phyloP scores from a whole-genome alignment of 2,329 filamentous ascomycete species.

The Lachnellula subtilissima region DNA sequence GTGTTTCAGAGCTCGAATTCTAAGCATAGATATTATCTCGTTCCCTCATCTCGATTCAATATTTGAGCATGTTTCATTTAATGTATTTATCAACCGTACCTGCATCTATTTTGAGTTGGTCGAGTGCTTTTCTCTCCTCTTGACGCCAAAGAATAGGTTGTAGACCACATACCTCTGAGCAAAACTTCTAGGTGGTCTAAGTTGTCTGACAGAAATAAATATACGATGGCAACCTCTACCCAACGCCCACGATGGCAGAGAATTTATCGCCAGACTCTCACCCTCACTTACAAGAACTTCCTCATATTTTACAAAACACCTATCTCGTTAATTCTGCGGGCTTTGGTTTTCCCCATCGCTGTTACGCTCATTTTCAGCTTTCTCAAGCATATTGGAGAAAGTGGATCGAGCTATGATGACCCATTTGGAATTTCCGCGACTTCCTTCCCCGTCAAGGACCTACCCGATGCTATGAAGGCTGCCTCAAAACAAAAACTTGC shows the following conservation, averaged over 20 bases:
- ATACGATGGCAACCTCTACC: slow-evolving; percentile 8
- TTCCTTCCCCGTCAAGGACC: slow-evolving; percentile 14
- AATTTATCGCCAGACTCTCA: slow-evolving; percentile 23
- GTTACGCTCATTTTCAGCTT: slow-evolving; percentile 21
- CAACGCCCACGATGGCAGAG: slow-evolving; percentile 17
- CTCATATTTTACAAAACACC: slow-evolving; percentile 24
- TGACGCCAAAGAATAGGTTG: not conserved
- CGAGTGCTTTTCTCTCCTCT: not conserved
- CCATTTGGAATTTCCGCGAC: slow-evolving; percentile 15
- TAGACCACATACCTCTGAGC: no score
- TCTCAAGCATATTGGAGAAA: slow-evolving; percentile 13
- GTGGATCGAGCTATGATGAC: not conserved
- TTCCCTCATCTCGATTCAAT: not conserved
- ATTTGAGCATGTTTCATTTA: not conserved
- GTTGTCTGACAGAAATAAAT: not conserved
- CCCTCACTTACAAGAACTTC: slow-evolving; percentile 25
- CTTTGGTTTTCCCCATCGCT: slow-evolving; percentile 22
- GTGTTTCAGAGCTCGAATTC: not conserved
- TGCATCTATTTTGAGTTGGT: not conserved
- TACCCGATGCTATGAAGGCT: slow-evolving; percentile 16
- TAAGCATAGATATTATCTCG: not conserved
- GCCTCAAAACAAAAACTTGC: slow-evolving; percentile 16
- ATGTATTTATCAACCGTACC: not conserved
- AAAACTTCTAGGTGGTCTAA: not conserved
- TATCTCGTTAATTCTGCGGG: slow-evolving; percentile 18